Conservation (phyloP, 2,329 filamentous ascomycete species). For the Pyrenophora graminea region DNA sequence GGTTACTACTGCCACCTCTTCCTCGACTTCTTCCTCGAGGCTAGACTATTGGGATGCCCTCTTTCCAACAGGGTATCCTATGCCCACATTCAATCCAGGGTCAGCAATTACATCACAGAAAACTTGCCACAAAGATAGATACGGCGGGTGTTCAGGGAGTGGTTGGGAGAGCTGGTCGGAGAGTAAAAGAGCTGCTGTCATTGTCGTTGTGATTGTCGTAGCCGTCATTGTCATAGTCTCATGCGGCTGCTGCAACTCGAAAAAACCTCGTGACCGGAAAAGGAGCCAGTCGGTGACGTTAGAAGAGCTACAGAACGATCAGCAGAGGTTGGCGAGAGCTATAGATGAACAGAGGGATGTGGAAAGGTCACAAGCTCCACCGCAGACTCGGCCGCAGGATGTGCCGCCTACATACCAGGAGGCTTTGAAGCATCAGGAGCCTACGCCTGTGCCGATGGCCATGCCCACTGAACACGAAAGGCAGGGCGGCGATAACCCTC, state of each 20-base stretch:
- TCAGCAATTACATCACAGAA: too few relatives aligned
- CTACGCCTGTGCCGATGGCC: not conserved
- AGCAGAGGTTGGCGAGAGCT: not conserved
- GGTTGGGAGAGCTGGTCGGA: constrained; percentile 1
- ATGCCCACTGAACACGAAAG: not conserved
- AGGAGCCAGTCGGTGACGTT: not conserved
- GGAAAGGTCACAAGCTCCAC: not conserved
- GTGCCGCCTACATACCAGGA: constrained; percentile 11
- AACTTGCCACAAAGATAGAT: not conserved
- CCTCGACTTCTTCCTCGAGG: too few relatives aligned
- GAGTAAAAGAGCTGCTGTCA: not conserved
- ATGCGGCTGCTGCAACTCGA: not conserved
- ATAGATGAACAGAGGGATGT: not conserved
- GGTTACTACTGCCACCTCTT: too few relatives aligned
- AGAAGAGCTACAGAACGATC: constrained; percentile 1
- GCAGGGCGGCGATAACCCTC: not conserved
- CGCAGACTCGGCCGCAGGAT: not conserved
- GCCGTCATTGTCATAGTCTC: not conserved
- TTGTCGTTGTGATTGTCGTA: not conserved
- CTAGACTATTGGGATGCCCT: too few relatives aligned
- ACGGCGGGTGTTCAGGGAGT: not conserved
- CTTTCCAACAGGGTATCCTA: too few relatives aligned
- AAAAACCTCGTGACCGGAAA: not conserved
- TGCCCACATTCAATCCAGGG: too few relatives aligned
- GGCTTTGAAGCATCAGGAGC: not conserved